Percentiles rank a stretch among this genome's conserved stretches.
These are phyloP conservation scores for Diaporthe ilicicola DNA, from an alignment of 2,329 filamentous ascomycete genomes.

Conservation along the genomic window DNA sequence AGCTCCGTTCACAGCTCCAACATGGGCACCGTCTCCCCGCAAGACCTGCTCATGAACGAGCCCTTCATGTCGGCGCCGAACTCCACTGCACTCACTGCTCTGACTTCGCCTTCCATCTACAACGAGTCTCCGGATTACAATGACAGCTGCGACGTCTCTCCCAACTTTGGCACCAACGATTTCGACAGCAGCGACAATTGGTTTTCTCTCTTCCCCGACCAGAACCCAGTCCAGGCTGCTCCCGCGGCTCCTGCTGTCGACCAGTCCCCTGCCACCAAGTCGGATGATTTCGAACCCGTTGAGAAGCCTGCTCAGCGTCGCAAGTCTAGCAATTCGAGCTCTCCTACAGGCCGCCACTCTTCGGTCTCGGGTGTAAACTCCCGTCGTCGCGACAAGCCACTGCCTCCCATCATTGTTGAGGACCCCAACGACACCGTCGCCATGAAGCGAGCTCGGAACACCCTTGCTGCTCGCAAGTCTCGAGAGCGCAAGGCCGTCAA, in stretches of 20 bases:
- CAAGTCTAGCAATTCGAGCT: slow-evolving; percentile 58
- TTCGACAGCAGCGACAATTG: slow-evolving; percentile 67
- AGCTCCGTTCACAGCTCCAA: slow-evolving; percentile 61
- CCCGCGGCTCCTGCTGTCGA: slow-evolving; percentile 42
- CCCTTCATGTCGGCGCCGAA: slow-evolving; percentile 79
- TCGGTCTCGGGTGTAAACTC: slow-evolving; percentile 74
- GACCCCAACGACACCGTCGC: slow-evolving; percentile 80
- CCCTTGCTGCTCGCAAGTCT: slow-evolving; percentile 91
- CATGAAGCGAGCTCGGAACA: slow-evolving; percentile 93
- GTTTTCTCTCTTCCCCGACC: slow-evolving; percentile 77
- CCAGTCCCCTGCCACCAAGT: slow-evolving; percentile 52
- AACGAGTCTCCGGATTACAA: slow-evolving; percentile 78
- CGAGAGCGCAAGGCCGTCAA: slow-evolving; percentile 84
- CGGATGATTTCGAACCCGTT: slow-evolving; percentile 59
- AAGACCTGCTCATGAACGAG: slow-evolving; percentile 78
- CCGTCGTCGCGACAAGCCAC: slow-evolving; percentile 81
- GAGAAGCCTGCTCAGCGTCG: slow-evolving; percentile 52
- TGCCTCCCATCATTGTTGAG: slow-evolving; percentile 79
- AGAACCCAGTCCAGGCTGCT: slow-evolving; percentile 39
- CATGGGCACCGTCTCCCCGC: slow-evolving; percentile 81
- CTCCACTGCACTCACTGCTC: slow-evolving; percentile 80
- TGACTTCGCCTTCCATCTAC: slow-evolving; percentile 85
- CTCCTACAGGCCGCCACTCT: slow-evolving; percentile 66
- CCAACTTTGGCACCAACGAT: slow-evolving; percentile 72
- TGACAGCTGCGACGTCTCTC: slow-evolving; percentile 80